Percentiles rank a stretch among this genome's conserved stretches.
Evolutionary conservation across 768 basidiomycete species (phyloP).

Genomic region (Sporobolomyces pararoseus): DNA sequence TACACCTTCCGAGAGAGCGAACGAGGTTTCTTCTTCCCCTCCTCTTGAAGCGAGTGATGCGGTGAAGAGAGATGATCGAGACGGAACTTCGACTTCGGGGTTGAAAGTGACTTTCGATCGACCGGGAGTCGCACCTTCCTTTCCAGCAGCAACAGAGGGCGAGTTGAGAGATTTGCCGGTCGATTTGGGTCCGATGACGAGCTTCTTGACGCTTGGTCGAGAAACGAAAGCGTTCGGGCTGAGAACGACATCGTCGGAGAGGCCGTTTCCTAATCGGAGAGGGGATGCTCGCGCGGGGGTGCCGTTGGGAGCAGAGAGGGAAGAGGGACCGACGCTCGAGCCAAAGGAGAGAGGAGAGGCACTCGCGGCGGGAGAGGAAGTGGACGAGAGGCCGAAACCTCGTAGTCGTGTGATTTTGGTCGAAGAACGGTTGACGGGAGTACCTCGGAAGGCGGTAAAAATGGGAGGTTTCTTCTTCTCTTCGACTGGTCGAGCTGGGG

Average conservation of each 20-base stretch:
- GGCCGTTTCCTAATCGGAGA: slow-evolving; percentile 31
- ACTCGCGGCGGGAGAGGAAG: slow-evolving; percentile 12
- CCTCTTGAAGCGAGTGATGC: slow-evolving; percentile 6
- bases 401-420: slow-evolving; percentile 43
- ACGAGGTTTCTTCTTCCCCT: slow-evolving; percentile 6
- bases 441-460: slow-evolving; percentile 40
- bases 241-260: slow-evolving; percentile 39
- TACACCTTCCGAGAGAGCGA: slow-evolving; percentile 20
- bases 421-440: slow-evolving; percentile 38
- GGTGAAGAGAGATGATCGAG: slow-evolving; percentile 21
- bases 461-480: slow-evolving; percentile 45
- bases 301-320: slow-evolving; percentile 10
- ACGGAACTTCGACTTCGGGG: slow-evolving; percentile 31
- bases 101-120: slow-evolving; percentile 38
- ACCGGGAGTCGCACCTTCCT: slow-evolving; percentile 19
- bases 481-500: slow-evolving; percentile 23
- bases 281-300: slow-evolving; percentile 37
- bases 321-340: background rate
- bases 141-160: background rate
- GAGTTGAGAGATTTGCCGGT: background rate
- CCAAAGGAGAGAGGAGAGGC: slow-evolving; percentile 15
- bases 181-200: slow-evolving; percentile 43
- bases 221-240: slow-evolving; percentile 42
- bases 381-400: slow-evolving; percentile 38
- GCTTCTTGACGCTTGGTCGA: slow-evolving; percentile 45